Conservation (phyloP, 768 basidiomycete genomes). For the Neoboletus magnificus region DNA sequence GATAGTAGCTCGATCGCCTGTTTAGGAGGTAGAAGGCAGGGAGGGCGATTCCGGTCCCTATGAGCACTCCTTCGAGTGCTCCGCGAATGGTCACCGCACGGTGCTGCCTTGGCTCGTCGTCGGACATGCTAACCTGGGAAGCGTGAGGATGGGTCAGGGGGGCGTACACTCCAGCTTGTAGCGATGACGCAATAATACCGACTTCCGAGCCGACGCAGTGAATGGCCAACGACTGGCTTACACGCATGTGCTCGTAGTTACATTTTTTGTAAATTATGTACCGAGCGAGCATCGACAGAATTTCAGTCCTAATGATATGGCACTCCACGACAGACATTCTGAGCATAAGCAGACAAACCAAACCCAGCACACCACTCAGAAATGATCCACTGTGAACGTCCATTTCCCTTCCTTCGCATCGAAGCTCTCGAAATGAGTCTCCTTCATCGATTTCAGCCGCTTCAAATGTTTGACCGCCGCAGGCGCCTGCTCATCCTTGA, state of each 20-base stretch:
- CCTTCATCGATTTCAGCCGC: constrained; percentile 78
- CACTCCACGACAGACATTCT: background rate
- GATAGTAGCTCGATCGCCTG: constrained; percentile 53
- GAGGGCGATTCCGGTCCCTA: constrained; percentile 48
- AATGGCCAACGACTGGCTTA: constrained; percentile 9
- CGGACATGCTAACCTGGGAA: constrained; percentile 16
- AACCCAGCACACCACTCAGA: constrained; percentile 42
- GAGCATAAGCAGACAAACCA: background rate
- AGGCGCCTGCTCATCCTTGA: constrained; percentile 79
- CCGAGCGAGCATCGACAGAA: background rate
- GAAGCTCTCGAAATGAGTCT: constrained; percentile 81
- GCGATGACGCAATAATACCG: background rate
- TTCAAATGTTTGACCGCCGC: constrained; percentile 68
- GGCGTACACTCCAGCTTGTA: too few relatives aligned
- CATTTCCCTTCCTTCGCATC: constrained; percentile 81
- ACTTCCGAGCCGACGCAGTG: constrained; percentile 1
- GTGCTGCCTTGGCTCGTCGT: constrained; percentile 51
- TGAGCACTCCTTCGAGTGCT: constrained; percentile 55
- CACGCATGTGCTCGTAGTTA: constrained; percentile 6
- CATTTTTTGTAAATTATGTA: constrained; percentile 11
- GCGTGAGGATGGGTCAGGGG: background rate
- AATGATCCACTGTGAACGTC: constrained; percentile 94
- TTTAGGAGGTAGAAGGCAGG: constrained; percentile 56
- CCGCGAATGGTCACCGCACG: constrained; percentile 57
- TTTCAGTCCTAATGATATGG: constrained; percentile 11